Evolutionary conservation across 495 filamentous ascomycete genomes (phyloP), one percentile per base, ranked within the genome.

Genomic region (Neurospora sp.): DNA sequence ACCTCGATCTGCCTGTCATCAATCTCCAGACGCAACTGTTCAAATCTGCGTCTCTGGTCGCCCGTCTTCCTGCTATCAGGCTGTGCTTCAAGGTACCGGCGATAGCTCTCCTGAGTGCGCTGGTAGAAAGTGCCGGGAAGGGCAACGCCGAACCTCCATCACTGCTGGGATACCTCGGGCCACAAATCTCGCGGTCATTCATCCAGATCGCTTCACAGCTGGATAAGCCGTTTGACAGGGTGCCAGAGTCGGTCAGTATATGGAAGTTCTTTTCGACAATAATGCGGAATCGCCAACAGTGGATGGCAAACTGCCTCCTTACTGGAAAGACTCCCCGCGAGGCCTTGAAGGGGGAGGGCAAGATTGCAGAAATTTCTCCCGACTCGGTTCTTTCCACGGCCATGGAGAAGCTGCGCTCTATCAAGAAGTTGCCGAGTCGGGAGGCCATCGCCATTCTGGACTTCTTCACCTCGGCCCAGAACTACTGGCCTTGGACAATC

Each of bases 401-500:
- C 2, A 84, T 97, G 36, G 90, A 94, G 71, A 84, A 85, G 73
- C 85, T 98, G n/a, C 84, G 88, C 19, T 86, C 88, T 13, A 90
- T 97, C 74, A 85, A 89, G 19, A 84, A 87, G 28, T 73, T 92
- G 13, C 84, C 91, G 6, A 86, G 89, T 62, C 85, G 85, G 73
- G 87, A 90, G 59, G 85, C 89, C 21, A 82, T 95, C 39, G 88
- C 90, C 0, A 89, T 98, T 79, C 86, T 99, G 17, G 90, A 94
- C 74, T 97, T 98, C 79, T 89, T 98, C 39, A 89, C 90, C 10
- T 87, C 90, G 5, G 92, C 94, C 13, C 93, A 95, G 80, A 94
- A 97, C 80, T 91, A 91, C 77, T 98, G 94, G 94, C 92, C 93
- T 11, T 95, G 96, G 91, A 92, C 92, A 9, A 93, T 94, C 71